phyloP scores from a whole-genome alignment of 768 basidiomycete genomes.

The Daedaleopsis nitida region DNA sequence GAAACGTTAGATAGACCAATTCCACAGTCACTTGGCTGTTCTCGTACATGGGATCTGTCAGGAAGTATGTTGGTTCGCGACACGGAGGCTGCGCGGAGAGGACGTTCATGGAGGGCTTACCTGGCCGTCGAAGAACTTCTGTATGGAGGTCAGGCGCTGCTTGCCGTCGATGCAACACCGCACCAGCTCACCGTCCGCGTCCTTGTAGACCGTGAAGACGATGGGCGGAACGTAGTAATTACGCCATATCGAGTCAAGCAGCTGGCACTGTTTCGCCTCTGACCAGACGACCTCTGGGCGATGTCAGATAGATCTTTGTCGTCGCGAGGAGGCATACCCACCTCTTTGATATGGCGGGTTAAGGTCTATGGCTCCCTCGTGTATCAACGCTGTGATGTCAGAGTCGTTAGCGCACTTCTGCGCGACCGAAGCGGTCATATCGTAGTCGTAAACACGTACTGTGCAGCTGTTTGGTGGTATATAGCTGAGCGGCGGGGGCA shows the following conservation, averaged over 20 bases:
- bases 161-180: slow-evolving; percentile 56
- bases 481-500: slow-evolving; percentile 21
- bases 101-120: slow-evolving; percentile 25
- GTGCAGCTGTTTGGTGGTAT: slow-evolving; percentile 26
- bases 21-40: background rate
- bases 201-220: slow-evolving; percentile 45
- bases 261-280: slow-evolving; percentile 58
- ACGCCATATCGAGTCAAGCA: slow-evolving; percentile 53
- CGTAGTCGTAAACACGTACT: slow-evolving; percentile 12
- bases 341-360: slow-evolving; percentile 76
- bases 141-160: slow-evolving; percentile 50
- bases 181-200: slow-evolving; percentile 42
- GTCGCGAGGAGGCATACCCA: slow-evolving; percentile 27
- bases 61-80: slow-evolving; percentile 13
- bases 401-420: background rate
- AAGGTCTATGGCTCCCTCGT: slow-evolving; percentile 69
- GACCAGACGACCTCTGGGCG: slow-evolving; percentile 76
- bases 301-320: too few relatives aligned
- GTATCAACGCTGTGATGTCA: slow-evolving; percentile 54
- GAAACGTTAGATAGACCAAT: slow-evolving; percentile 21
- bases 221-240: slow-evolving; percentile 58
- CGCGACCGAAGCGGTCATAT: background rate
- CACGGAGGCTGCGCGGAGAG: background rate
- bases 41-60: slow-evolving; percentile 57
- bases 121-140: slow-evolving; percentile 50